Base-by-base conservation (phyloP, 768 basidiomycete genomes). In the Cubamyces sp. region DNA sequence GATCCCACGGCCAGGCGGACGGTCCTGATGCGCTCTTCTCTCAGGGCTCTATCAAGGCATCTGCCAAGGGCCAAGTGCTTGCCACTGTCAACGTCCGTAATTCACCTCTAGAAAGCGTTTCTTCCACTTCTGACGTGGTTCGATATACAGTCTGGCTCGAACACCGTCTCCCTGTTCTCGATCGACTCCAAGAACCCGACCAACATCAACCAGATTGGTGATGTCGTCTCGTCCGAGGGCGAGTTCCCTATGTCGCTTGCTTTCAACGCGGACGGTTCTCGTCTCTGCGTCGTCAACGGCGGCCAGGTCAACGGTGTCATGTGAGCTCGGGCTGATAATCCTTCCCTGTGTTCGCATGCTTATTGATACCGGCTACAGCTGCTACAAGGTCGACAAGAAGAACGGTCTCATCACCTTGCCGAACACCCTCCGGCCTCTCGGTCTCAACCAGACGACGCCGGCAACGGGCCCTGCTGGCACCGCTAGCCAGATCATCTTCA, bases 161-260 rank as follows among this genome's bases (percentile, higher is more conserved):
- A 81, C 69, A 78, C 76, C 9, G 64, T 76, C 21, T 66, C 75
- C 5, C 66, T 77, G 26, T 78, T 78, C 64, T 61, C 54, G 18
- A 79, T 84, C 69, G 73, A 82, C 69, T 73, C 77, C 14, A 69
- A 63, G n/a, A 71, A 81, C 64, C 82, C 82, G 0, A 74, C 78
- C 3, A 67, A 74, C 40, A 68, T 84, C 30, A 66, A 64, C 12
- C 74, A 78, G 75, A 71, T 83, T 37, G 82, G 82, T 1, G 69
- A 73, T 39, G 81, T 82, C 7, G 74, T 78, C 1, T 73, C 75
- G 18, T 77, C 74, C 15, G 79, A 77, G 4, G 82, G 83, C 16
- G 79, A 84, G 55, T 84, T 83, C 75, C 82, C 82, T 16, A 72
- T 84, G 59, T 80, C 81, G 0, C 53, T 79, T 19, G 72, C 74